Conservation (phyloP, 2,329 filamentous ascomycete genomes). For the Blastomyces emzantsi region DNA sequence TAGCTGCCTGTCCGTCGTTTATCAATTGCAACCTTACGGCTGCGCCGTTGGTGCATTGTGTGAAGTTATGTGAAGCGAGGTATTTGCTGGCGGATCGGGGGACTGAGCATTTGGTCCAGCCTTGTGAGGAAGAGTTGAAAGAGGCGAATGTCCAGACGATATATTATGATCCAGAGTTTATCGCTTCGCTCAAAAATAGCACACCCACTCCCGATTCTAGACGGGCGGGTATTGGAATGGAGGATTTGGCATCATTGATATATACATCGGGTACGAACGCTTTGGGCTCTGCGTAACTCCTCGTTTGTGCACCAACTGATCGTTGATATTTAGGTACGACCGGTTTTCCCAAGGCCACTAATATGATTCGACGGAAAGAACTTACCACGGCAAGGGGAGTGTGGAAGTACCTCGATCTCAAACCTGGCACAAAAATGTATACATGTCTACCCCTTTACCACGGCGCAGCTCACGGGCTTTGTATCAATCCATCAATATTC, state of each 20-base stretch:
- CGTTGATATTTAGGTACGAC: conserved; percentile 10
- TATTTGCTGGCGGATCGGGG: conserved; percentile 3
- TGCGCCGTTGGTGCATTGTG: conserved; percentile 19
- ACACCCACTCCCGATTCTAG: conserved; percentile 36
- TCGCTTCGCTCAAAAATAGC: conserved; percentile 31
- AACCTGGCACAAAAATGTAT: conserved; percentile 32
- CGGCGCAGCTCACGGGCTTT: conserved; percentile 39
- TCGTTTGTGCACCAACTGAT: neutral
- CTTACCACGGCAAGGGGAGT: conserved; percentile 14
- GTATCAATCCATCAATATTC: conserved; percentile 34
- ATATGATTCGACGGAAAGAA: conserved; percentile 2
- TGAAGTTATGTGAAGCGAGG: conserved; percentile 3
- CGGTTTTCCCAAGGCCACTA: conserved; percentile 22
- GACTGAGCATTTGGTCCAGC: conserved; percentile 40
- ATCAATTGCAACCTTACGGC: conserved; percentile 42
- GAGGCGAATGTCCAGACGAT: conserved; percentile 4
- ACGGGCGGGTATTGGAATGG: conserved; percentile 27
- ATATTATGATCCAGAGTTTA: conserved; percentile 6
- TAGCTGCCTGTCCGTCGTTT: conserved; percentile 39
- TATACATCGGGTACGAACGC: conserved; percentile 17
- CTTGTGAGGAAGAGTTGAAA: conserved; percentile 36
- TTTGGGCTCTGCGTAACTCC: neutral
- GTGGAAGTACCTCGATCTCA: conserved; percentile 26
- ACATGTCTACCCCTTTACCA: conserved; percentile 43
- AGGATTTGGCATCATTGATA: conserved; percentile 31